Percentiles rank a stretch among this genome's conserved stretches.
Conservation (phyloP, 768 basidiomycete species). For the Psilocybe subaeruginosa region DNA sequence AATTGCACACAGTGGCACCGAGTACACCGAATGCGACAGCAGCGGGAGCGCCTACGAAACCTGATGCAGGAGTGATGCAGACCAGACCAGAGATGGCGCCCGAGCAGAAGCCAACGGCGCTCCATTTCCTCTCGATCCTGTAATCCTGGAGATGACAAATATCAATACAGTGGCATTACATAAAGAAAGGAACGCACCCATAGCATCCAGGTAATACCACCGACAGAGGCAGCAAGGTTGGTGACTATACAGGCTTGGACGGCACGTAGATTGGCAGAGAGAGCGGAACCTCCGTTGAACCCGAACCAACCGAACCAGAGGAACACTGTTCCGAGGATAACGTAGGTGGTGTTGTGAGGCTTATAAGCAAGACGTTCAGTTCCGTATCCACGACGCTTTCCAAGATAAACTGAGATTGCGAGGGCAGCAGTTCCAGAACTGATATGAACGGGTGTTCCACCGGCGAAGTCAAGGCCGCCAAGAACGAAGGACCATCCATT, state of each 20-base stretch:
- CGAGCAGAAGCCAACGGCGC: constrained; percentile 92
- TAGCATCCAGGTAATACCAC: constrained; percentile 90
- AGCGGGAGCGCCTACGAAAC: constrained; percentile 82
- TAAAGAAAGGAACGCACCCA: constrained; percentile 50
- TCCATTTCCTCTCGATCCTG: constrained; percentile 93
- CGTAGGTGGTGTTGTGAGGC: constrained; percentile 92
- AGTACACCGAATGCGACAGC: constrained; percentile 85
- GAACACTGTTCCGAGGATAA: constrained; percentile 90
- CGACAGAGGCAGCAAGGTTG: constrained; percentile 89
- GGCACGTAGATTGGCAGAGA: constrained; percentile 87
- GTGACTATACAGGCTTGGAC: constrained; percentile 91
- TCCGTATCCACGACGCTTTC: constrained; percentile 89
- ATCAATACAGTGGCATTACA: not conserved
- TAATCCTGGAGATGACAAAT: constrained; percentile 60
- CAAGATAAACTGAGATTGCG: constrained; percentile 89
- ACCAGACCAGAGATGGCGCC: constrained; percentile 92
- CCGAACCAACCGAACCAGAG: constrained; percentile 98
- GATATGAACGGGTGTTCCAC: constrained; percentile 97
- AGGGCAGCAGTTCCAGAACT: constrained; percentile 91
- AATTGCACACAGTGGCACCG: constrained; percentile 87
- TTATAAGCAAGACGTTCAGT: constrained; percentile 90
- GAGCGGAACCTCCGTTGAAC: constrained; percentile 92
- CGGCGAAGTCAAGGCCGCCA: constrained; percentile 91
- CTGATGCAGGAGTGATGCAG: constrained; percentile 86
- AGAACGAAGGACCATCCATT: constrained; percentile 76